These are phyloP conservation scores for Pholiota microspora DNA, from an alignment of 768 basidiomycete genomes.

Conservation along the genomic window DNA sequence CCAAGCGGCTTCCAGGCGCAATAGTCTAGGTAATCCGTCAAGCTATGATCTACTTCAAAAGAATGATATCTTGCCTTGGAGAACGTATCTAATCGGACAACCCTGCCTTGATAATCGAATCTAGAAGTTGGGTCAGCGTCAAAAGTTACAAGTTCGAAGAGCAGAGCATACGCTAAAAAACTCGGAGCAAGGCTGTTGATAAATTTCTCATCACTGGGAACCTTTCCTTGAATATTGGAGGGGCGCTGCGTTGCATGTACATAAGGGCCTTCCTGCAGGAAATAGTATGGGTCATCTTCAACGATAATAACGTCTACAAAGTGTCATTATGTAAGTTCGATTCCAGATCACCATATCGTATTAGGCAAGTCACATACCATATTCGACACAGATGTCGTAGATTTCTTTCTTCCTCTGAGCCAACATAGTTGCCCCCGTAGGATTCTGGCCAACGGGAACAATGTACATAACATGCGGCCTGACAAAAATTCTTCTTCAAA, in stretches of 20 bases:
- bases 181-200: slow-evolving; percentile 57
- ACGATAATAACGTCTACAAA: slow-evolving; percentile 67
- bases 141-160: background rate
- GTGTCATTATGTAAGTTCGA: too few species aligned
- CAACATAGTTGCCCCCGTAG: slow-evolving; percentile 69
- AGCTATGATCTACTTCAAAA: too few species aligned
- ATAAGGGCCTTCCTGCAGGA: slow-evolving; percentile 64
- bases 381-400: slow-evolving; percentile 81
- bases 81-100: slow-evolving; percentile 80
- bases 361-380: slow-evolving; percentile 42
- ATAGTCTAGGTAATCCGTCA: too few species aligned
- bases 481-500: background rate
- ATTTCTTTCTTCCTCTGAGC: slow-evolving; percentile 68
- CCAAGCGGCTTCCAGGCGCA: slow-evolving; percentile 73
- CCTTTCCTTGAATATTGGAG: slow-evolving; percentile 13
- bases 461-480: slow-evolving; percentile 76
- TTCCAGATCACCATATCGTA: too few species aligned
- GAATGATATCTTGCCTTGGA: slow-evolving; percentile 52
- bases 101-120: slow-evolving; percentile 77
- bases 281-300: slow-evolving; percentile 83
- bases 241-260: slow-evolving; percentile 36
- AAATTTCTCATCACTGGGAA: slow-evolving; percentile 35
- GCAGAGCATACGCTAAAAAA: slow-evolving; percentile 46
- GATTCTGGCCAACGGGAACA: slow-evolving; percentile 83
- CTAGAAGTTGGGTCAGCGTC: slow-evolving; percentile 23